These are phyloP conservation scores for Paraconiothyrium sp. DNA, from an alignment of 2,329 filamentous ascomycete genomes.

Conservation along the genomic window DNA sequence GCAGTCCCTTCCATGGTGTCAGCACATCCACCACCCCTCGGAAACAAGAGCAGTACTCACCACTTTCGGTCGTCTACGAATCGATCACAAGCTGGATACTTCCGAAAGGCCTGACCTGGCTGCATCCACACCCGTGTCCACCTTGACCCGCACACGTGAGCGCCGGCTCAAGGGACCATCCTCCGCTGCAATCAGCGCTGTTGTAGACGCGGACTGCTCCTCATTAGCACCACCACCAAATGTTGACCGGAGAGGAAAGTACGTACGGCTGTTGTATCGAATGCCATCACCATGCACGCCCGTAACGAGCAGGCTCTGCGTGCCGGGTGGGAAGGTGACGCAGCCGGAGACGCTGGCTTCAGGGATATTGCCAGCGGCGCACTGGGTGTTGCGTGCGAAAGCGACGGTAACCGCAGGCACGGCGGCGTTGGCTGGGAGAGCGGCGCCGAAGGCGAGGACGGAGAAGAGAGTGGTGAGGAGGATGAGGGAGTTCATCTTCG, in stretches of 20 bases:
- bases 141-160: background rate
- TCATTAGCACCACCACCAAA: background rate
- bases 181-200: constrained; percentile 14
- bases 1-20: background rate
- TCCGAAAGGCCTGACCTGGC: constrained; percentile 13
- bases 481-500: constrained; percentile 9
- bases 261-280: constrained; percentile 21
- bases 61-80: background rate
- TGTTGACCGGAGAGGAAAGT: background rate
- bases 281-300: constrained; percentile 1
- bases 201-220: constrained; percentile 17
- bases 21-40: background rate
- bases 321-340: background rate
- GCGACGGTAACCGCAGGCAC: background rate
- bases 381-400: background rate
- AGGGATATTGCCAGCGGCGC: background rate
- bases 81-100: constrained; percentile 17
- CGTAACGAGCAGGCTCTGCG: constrained; percentile 11
- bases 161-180: constrained; percentile 17
- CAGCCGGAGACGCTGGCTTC: background rate
- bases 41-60: background rate
- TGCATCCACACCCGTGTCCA: constrained; percentile 16
- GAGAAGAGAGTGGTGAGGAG: background rate
- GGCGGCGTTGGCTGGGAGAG: background rate
- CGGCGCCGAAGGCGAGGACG: constrained; percentile 3